Evolutionary conservation across 345 rosid species (phyloP).

Genomic region (Linum lewisii): DNA sequence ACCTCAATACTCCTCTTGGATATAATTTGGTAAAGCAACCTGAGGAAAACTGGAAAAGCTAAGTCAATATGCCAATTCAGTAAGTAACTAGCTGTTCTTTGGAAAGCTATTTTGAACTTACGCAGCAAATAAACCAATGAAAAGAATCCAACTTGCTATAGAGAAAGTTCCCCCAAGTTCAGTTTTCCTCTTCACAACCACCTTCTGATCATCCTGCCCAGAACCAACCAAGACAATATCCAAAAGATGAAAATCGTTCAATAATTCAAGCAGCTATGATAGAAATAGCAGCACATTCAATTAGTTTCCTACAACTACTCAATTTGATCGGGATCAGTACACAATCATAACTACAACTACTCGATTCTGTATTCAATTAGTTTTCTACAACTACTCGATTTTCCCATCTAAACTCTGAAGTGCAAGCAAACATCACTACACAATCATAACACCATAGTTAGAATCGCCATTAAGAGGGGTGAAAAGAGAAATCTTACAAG

Average conservation of each 20-base stretch:
- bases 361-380: no score
- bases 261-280: no score
- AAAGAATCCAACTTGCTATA: constrained; percentile 90
- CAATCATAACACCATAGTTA: background rate
- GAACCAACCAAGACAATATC: constrained; percentile 59
- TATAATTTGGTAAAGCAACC: constrained; percentile 90
- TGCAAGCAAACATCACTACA: no score
- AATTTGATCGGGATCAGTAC: background rate
- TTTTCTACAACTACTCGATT: background rate
- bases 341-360: no score
- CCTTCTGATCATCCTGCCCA: constrained; percentile 69
- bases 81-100: background rate
- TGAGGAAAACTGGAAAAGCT: constrained; percentile 43
- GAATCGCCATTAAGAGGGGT: background rate
- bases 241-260: background rate
- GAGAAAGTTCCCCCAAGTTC: constrained; percentile 93
- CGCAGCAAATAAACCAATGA: constrained; percentile 86
- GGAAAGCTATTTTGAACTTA: constrained; percentile 36
- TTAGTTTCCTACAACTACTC: background rate
- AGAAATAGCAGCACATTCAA: background rate
- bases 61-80: constrained; percentile 20
- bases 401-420: background rate
- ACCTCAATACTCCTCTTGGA: constrained; percentile 75
- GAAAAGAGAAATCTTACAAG: constrained; percentile 37
- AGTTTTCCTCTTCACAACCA: constrained; percentile 75